phyloP scores from a whole-genome alignment of 352 stramenopile genomes.

The Pythium rishiriense region DNA sequence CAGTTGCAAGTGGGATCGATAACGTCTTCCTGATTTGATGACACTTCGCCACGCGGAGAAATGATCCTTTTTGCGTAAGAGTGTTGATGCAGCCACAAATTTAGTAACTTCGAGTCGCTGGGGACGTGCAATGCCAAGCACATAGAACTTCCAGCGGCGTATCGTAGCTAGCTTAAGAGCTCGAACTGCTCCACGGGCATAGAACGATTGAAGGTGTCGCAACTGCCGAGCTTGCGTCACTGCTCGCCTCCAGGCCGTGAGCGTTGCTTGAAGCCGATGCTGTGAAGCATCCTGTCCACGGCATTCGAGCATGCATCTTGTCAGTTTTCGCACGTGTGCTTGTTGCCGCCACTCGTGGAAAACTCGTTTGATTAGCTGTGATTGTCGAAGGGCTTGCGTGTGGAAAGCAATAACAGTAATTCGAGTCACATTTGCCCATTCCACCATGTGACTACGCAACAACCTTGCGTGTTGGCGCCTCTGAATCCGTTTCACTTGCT shows the following conservation, averaged over 20 bases:
- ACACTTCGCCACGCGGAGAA: conserved; percentile 8
- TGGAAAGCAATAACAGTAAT: conserved; percentile 53
- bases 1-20: neutral
- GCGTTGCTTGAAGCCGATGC: neutral
- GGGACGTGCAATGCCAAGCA: conserved; percentile 37
- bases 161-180: conserved; percentile 10
- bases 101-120: neutral
- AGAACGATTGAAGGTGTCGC: conserved; percentile 16
- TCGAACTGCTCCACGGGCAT: neutral
- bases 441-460: conserved; percentile 36
- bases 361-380: conserved; percentile 25
- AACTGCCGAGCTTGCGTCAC: neutral
- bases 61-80: neutral
- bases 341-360: conserved; percentile 44
- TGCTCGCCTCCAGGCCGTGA: conserved; percentile 11
- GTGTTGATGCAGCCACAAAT: neutral
- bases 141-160: conserved; percentile 47
- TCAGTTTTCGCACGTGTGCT: conserved; percentile 23
- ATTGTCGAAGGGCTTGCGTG: conserved; percentile 31
- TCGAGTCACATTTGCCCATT: conserved; percentile 61
- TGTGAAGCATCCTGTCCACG: neutral
- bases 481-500: conserved; percentile 39
- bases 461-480: conserved; percentile 29
- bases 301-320: conserved; percentile 5
- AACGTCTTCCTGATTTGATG: neutral